phyloP scores from a whole-genome alignment of 2,329 filamentous ascomycete genomes.

The Neocucurbitaria cava region DNA sequence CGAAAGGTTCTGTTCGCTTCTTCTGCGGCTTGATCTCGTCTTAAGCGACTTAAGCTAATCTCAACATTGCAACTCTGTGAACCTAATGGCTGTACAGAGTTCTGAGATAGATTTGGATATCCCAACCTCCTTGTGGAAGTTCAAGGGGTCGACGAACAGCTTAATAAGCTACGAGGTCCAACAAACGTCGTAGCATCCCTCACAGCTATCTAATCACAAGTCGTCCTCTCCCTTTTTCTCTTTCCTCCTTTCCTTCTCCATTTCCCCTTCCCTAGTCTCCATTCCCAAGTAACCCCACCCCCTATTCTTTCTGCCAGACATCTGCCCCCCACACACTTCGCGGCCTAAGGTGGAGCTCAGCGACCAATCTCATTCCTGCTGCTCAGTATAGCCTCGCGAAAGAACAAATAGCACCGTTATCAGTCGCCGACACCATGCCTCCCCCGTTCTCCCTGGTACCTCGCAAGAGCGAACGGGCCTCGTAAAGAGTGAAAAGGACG shows the following conservation, averaged over 20 bases:
- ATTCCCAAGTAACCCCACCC: neutral
- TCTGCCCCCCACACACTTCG: no score
- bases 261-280: neutral
- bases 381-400: conserved; percentile 62
- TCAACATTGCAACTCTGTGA: neutral
- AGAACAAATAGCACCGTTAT: conserved; percentile 47
- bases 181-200: neutral
- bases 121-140: neutral
- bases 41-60: neutral
- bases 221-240: neutral
- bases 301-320: neutral
- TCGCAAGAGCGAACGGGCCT: conserved; percentile 2
- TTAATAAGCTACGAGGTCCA: neutral
- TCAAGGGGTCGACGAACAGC: no score
- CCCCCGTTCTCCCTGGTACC: conserved; percentile 10
- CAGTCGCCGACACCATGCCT: conserved; percentile 40
- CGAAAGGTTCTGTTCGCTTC: conserved; percentile 47
- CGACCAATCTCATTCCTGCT: conserved; percentile 59
- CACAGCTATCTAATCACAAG: neutral
- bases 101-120: neutral
- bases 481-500: neutral
- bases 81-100: neutral
- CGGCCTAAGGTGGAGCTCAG: conserved; percentile 61
- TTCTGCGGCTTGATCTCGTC: conserved; percentile 28
- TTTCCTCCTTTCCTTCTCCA: neutral